Conservation (phyloP, 768 basidiomycete genomes). For the Asterophora lycoperdoides region DNA sequence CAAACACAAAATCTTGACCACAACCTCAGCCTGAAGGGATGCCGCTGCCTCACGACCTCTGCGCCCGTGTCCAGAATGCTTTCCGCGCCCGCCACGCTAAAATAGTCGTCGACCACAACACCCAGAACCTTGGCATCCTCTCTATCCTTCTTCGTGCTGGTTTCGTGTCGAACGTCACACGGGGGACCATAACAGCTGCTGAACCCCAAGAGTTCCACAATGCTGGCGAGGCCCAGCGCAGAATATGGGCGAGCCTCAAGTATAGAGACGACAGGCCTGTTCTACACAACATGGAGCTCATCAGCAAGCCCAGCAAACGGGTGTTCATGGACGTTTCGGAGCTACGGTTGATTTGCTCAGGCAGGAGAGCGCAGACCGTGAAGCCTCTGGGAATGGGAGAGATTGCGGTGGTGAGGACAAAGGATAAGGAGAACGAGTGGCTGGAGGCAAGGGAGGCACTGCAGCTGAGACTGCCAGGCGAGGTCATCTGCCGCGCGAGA, state of each 20-base stretch:
- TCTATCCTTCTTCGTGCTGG: conserved; percentile 89
- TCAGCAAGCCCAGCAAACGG: conserved; percentile 80
- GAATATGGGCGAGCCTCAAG: conserved; percentile 94
- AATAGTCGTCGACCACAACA: conserved; percentile 77
- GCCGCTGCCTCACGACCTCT: conserved; percentile 74
- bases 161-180: conserved; percentile 78
- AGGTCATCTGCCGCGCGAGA: conserved; percentile 77
- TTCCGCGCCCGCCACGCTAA: conserved; percentile 81
- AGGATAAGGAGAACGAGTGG: conserved; percentile 72
- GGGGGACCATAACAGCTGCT: conserved; percentile 66
- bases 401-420: conserved; percentile 79
- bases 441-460: conserved; percentile 92
- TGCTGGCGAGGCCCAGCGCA: conserved; percentile 59
- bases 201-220: conserved; percentile 58
- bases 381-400: conserved; percentile 90
- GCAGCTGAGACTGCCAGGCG: conserved; percentile 70
- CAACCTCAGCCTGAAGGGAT: neutral
- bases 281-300: conserved; percentile 69
- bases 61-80: conserved; percentile 87
- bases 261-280: conserved; percentile 89
- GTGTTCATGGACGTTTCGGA: conserved; percentile 73
- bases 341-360: conserved; percentile 74
- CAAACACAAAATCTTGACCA: conserved; percentile 1
- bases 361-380: conserved; percentile 74
- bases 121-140: conserved; percentile 88